Evolutionary conservation across 768 basidiomycete genomes (phyloP), one percentile per base, ranked within the genome.

Genomic region (Lactifluus piperatus): DNA sequence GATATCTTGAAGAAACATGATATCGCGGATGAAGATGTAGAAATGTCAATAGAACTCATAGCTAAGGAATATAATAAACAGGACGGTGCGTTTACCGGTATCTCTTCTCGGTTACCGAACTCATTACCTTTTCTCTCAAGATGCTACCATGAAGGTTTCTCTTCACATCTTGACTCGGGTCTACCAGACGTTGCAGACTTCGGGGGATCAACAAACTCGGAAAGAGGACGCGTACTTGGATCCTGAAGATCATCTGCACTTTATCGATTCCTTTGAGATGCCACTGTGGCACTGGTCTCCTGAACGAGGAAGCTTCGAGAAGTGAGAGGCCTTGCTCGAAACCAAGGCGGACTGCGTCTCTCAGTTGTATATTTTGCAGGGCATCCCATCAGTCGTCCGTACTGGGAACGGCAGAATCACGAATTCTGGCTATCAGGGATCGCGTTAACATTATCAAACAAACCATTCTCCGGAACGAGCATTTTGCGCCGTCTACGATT

Each of bases 211-310:
- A 29, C 70, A 76, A 8, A 67, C 66, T 43, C 72, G 71, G 37
- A 68, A 73, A 37, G 81, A 83, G 63, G 80, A 81, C 41, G 86
- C 88, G 45, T 70, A 80, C 8, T 76, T 93, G 26, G 91, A 94
- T 64, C 85, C 88, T 6, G 86, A 91, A 32, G 84, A 79, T 43
- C 89, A 97, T 69, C 72, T 98, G 29, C 82, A 84, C 66, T 76
- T 97, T 63, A 76, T 98, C 30, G 84, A 95, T 69, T 86, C 95
- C 10, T 95, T 93, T 66, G 93, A 95, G 52, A 97, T 98, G 94
- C 97, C 97, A 0, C 74, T 84, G 13, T 94, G 94, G 86, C 81
- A 86, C 66, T 99, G 91, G 84, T 92, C 94, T 16, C 74, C 78
- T 30, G 90, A 94, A 67, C 76, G 88, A 58, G 87, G 87, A 47